Percentiles rank a stretch among this genome's conserved stretches.
Evolutionary conservation across 1,284 basidiomycete species (phyloP).

Genomic region (Leucoagaricus sp.): DNA sequence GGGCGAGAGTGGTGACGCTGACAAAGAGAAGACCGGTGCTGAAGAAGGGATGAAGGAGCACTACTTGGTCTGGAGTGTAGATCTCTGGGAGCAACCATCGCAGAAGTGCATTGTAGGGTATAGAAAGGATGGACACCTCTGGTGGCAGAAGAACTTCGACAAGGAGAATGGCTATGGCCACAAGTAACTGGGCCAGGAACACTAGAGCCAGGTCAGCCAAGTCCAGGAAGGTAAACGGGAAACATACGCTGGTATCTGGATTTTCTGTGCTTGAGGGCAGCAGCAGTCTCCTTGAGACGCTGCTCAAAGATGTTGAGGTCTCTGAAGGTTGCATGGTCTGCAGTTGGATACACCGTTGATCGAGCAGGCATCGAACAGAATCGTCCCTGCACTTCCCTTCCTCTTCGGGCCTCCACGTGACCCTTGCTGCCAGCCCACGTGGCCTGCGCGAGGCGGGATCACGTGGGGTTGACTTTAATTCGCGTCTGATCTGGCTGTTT

Average conservation of each 20-base stretch:
- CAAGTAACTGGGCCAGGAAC: constrained; percentile 72
- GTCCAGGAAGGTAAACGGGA: background rate
- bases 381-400: background rate
- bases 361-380: background rate
- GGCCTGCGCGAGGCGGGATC: constrained; percentile 19
- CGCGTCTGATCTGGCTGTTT: background rate
- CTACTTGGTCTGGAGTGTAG: constrained; percentile 43
- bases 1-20: constrained; percentile 83
- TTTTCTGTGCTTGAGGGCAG: constrained; percentile 79
- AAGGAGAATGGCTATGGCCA: constrained; percentile 71
- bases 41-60: constrained; percentile 67
- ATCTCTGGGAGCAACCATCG: constrained; percentile 50
- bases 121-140: constrained; percentile 62
- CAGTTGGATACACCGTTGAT: background rate
- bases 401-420: background rate
- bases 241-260: constrained; percentile 85
- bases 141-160: constrained; percentile 70
- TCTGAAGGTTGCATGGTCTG: constrained; percentile 75
- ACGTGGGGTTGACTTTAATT: constrained; percentile 15
- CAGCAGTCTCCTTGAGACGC: constrained; percentile 91
- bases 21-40: constrained; percentile 81
- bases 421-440: constrained; percentile 11
- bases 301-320: constrained; percentile 96
- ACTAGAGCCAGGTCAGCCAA: constrained; percentile 48
- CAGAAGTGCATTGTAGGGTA: constrained; percentile 60